A percentile compares a stretch with the other conserved stretches of the same genome.
phyloP scores from a whole-genome alignment of 2,329 filamentous ascomycete genomes.

The Triangularia verruculosa region DNA sequence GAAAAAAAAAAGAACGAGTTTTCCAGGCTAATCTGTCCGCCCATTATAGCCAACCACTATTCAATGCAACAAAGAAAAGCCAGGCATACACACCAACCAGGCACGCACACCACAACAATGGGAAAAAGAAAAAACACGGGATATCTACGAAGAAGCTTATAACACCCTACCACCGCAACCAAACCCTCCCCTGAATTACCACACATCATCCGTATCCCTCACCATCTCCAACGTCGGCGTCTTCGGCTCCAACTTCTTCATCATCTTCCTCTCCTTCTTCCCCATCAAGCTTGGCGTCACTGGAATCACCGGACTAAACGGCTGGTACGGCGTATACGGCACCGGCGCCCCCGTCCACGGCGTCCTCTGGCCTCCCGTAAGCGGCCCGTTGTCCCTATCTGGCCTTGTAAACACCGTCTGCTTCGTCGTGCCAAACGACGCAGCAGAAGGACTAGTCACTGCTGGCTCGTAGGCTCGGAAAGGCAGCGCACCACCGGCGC shows the following conservation, averaged over 20 bases:
- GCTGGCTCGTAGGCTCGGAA: conserved; percentile 61
- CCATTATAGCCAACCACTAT: neutral
- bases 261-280: conserved; percentile 66
- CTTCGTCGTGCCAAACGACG: conserved; percentile 51
- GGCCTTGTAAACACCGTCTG: conserved; percentile 63
- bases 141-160: conserved; percentile 5
- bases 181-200: conserved; percentile 41
- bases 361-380: conserved; percentile 58
- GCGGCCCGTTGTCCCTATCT: conserved; percentile 41
- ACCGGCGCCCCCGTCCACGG: conserved; percentile 61
- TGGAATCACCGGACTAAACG: conserved; percentile 70
- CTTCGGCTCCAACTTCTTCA: conserved; percentile 62
- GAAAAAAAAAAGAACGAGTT: neutral
- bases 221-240: conserved; percentile 63
- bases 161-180: neutral
- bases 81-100: neutral
- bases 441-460: conserved; percentile 47
- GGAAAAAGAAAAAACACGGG: conserved; percentile 4
- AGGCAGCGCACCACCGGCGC: conserved; percentile 56
- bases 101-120: no score
- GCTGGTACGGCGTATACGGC: conserved; percentile 77
- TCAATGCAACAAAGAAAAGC: neutral
- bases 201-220: conserved; percentile 59
- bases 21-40: neutral
- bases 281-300: conserved; percentile 74